Evolutionary conservation across 2,329 filamentous ascomycete species (phyloP).

Genomic region (Dichotomopilus funicola): DNA sequence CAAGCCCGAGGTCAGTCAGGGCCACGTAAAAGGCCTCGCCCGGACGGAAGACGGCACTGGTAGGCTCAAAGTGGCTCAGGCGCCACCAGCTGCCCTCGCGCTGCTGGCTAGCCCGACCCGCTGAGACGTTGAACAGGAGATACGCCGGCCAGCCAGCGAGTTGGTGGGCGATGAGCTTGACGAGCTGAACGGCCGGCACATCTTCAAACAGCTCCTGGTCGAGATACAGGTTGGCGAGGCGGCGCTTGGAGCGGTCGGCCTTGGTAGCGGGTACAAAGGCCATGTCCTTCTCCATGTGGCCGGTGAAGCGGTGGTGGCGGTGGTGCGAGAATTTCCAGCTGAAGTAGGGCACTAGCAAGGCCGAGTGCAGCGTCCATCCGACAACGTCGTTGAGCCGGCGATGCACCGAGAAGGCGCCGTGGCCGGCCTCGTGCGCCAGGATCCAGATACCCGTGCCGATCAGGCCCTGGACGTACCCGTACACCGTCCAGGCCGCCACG

Average conservation of each 20-base stretch:
- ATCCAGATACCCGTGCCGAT: slow-evolving; percentile 65
- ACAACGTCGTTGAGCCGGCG: slow-evolving; percentile 51
- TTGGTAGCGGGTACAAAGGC: slow-evolving; percentile 52
- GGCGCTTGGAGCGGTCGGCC: slow-evolving; percentile 31
- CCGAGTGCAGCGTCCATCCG: slow-evolving; percentile 60
- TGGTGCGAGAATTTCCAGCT: slow-evolving; percentile 66
- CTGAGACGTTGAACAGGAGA: slow-evolving; percentile 52
- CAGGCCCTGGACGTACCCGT: slow-evolving; percentile 59
- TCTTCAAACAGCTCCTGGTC: slow-evolving; percentile 55
- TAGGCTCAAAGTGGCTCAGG: slow-evolving; percentile 55
- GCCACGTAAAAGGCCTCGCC: slow-evolving; percentile 51
- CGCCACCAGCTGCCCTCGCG: slow-evolving; percentile 37
- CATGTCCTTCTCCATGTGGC: slow-evolving; percentile 62
- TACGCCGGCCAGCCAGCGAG: slow-evolving; percentile 59
- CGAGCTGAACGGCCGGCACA: slow-evolving; percentile 49
- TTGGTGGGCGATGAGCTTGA: slow-evolving; percentile 55
- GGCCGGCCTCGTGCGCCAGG: slow-evolving; percentile 64
- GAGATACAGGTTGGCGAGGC: slow-evolving; percentile 36
- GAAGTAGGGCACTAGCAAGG: slow-evolving; percentile 63
- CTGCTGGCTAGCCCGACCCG: slow-evolving; percentile 44
- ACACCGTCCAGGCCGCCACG: slow-evolving; percentile 46
- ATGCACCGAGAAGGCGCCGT: slow-evolving; percentile 59
- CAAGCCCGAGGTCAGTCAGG: slow-evolving; percentile 54
- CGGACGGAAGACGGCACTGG: slow-evolving; percentile 53
- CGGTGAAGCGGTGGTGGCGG: slow-evolving; percentile 62